Conservation (phyloP, 1,139 yeast genomes). For the Yamadazyma dushanensis region DNA sequence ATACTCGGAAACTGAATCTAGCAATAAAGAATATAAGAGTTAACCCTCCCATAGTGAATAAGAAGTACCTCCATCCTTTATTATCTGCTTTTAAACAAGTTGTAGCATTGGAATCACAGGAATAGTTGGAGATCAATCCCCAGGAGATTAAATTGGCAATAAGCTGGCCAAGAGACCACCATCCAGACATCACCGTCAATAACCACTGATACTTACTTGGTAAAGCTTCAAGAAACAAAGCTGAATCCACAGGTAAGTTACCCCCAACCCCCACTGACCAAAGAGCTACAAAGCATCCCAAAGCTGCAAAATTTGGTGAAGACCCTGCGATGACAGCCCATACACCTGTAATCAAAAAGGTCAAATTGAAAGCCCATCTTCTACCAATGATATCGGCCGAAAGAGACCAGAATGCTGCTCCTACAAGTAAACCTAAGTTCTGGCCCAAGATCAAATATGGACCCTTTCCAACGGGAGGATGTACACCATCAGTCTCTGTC, state of each 20-base stretch:
- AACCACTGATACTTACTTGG: conserved; percentile 41
- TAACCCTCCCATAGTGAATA: conserved; percentile 42
- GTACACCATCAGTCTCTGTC: conserved; percentile 39
- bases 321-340: conserved; percentile 40
- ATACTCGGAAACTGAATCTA: conserved; percentile 36
- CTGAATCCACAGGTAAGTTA: conserved; percentile 45
- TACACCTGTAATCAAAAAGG: conserved; percentile 41
- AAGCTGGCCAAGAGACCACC: conserved; percentile 48
- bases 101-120: conserved; percentile 27
- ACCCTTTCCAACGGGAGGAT: conserved; percentile 31
- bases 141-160: conserved; percentile 40
- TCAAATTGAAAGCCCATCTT: conserved; percentile 44
- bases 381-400: conserved; percentile 44
- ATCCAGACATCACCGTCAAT: conserved; percentile 42
- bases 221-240: conserved; percentile 43
- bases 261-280: conserved; percentile 52
- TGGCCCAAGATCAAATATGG: conserved; percentile 44
- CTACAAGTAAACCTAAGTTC: conserved; percentile 42
- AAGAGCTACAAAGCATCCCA: conserved; percentile 37
- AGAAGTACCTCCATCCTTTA: conserved; percentile 46
- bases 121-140: conserved; percentile 41
- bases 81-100: conserved; percentile 36
- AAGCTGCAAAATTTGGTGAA: conserved; percentile 41
- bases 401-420: conserved; percentile 45
- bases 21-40: conserved; percentile 37